Conservation (phyloP, 2,329 filamentous ascomycete genomes). For the Epichloe baconii region DNA sequence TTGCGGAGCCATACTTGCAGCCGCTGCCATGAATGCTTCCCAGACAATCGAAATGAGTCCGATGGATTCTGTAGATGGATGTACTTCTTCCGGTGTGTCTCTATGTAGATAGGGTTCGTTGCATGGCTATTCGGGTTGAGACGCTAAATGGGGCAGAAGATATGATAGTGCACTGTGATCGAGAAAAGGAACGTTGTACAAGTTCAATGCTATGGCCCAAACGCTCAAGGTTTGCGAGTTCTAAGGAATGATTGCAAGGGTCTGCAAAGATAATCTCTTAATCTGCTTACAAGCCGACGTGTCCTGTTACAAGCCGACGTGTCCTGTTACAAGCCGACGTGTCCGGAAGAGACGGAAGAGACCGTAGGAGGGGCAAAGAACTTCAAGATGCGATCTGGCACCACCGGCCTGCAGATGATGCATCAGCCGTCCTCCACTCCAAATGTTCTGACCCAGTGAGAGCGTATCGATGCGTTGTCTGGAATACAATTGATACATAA, state of each 20-base stretch:
- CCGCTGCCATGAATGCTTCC: constrained; percentile 1
- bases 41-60: neutral
- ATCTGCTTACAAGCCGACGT: neutral
- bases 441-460: neutral
- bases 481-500: too few relatives aligned
- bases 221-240: too few relatives aligned
- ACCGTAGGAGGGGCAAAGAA: neutral
- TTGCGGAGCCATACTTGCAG: constrained; percentile 18
- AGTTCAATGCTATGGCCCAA: too few relatives aligned
- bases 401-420: neutral
- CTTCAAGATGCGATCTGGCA: neutral
- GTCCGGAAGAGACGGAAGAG: neutral
- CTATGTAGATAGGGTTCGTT: neutral
- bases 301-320: too few relatives aligned
- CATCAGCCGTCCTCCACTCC: neutral
- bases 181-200: neutral
- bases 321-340: neutral
- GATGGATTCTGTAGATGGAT: neutral
- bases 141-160: neutral
- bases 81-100: neutral
- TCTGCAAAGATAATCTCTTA: neutral
- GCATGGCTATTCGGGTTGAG: neutral
- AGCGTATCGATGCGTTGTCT: neutral
- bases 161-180: neutral
- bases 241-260: neutral